Conservation (phyloP, 1,284 basidiomycete species). For the Rhizoctonia solani region DNA sequence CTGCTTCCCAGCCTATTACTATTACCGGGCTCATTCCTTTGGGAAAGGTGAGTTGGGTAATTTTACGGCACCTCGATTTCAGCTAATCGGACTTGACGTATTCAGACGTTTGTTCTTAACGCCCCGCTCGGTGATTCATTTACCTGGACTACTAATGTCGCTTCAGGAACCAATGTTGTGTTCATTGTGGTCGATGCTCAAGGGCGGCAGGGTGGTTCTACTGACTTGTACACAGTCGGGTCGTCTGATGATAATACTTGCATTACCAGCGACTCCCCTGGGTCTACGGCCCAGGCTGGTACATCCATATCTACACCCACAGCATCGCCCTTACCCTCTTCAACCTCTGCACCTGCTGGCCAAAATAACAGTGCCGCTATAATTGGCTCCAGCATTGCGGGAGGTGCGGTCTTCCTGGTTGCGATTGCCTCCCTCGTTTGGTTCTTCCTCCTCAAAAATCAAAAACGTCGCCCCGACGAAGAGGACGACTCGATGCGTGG, state of each 20-base stretch:
- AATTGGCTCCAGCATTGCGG: conserved; percentile 64
- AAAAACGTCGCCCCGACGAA: not conserved
- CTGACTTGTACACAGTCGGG: conserved; percentile 48
- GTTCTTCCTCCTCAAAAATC: conserved; percentile 51
- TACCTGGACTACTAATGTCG: conserved; percentile 62
- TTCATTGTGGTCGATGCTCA: conserved; percentile 64
- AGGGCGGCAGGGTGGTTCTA: conserved; percentile 46
- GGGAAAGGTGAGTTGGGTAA: conserved; percentile 49
- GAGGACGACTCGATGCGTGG: conserved; percentile 4
- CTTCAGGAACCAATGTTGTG: conserved; percentile 61
- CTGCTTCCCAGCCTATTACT: conserved; percentile 61
- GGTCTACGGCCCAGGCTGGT: conserved; percentile 49
- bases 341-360: conserved; percentile 42
- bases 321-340: conserved; percentile 34
- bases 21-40: conserved; percentile 65
- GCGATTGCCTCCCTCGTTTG: conserved; percentile 56
- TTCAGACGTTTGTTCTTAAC: conserved; percentile 43
- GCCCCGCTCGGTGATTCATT: conserved; percentile 54
- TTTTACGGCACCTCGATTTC: conserved; percentile 32
- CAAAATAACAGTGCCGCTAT: conserved; percentile 47
- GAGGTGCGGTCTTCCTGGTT: conserved; percentile 57
- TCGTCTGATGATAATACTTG: conserved; percentile 58
- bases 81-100: not conserved
- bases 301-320: conserved; percentile 40
- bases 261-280: conserved; percentile 56